Evolutionary conservation across 1,139 yeast genomes (phyloP), one percentile per base, ranked within the genome.

Genomic region (Diutina catenulata): DNA sequence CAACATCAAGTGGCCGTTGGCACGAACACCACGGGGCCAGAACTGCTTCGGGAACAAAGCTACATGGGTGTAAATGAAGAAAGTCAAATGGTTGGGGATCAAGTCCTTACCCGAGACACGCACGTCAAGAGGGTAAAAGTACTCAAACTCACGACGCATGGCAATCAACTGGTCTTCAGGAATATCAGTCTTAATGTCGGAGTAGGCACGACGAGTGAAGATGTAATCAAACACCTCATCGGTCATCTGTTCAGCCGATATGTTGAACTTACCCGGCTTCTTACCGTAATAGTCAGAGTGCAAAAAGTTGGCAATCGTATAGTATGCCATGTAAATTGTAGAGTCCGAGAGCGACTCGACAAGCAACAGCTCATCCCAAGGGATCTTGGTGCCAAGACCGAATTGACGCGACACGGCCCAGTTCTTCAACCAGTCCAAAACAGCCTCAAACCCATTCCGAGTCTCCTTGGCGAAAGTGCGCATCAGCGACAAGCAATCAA

Each of bases 331-430:
- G 67, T 93, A 93, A 43, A 93, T 70, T 33, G 98, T 93, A 11
- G 98, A 91, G 58, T 93, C 99, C 31, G 95, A 83, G 49, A 93
- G 72, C 16, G 96, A 87, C 64, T 93, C 99, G 41, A 93, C 91
- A 54, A 93, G 74, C 55, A 81, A 88, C 58, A 80, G 80, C 49
- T 82, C 80, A 64, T 93, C 99, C 99, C 99, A 93, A 44, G 99
- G 99, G 48, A 93, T 75, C 58, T 70, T 80, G 42, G 97, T 80
- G 57, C 99, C 99, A 49, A 93, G 72, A 57, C 98, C 99, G 51
- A 84, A 93, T 45, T 94, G 80, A 70, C 98, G 83, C 43, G 95
- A 84, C 45, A 93, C 84, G 39, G 99, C 98, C 99, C 99, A 93
- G 66, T 87, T 88, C 65, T 82, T 84, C 56, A 93, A 76, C 99